Evolutionary conservation across 768 basidiomycete genomes (phyloP).

Genomic region (Tricholoma furcatifolium): DNA sequence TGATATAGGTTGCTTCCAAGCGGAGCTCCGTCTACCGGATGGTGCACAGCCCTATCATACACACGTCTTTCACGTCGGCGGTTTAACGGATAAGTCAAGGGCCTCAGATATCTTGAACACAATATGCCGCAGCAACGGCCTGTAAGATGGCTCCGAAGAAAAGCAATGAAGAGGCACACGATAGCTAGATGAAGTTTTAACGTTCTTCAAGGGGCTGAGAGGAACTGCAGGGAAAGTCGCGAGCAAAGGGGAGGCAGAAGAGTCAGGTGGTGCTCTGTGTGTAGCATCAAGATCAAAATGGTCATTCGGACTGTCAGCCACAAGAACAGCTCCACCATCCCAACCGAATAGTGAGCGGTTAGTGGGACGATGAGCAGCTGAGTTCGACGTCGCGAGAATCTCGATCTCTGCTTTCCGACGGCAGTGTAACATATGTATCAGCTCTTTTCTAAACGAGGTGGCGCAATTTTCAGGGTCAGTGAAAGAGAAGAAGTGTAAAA

Average conservation of each 20-base stretch:
- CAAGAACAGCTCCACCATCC: neutral
- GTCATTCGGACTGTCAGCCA: neutral
- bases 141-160: constrained; percentile 14
- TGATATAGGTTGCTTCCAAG: neutral
- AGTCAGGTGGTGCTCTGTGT: neutral
- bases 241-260: constrained; percentile 1
- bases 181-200: constrained; percentile 4
- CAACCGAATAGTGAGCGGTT: constrained; percentile 1
- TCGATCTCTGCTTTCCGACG: constrained; percentile 96
- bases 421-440: constrained; percentile 73
- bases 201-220: constrained; percentile 7
- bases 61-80: constrained; percentile 5
- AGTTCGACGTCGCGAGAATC: constrained; percentile 39
- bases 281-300: neutral
- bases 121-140: constrained; percentile 24
- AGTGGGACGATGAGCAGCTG: neutral
- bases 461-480: constrained; percentile 3
- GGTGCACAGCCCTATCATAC: neutral
- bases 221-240: neutral
- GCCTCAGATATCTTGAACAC: constrained; percentile 22
- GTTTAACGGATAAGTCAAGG: constrained; percentile 10
- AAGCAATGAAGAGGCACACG: neutral
- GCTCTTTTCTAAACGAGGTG: constrained; percentile 60
- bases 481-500: neutral
- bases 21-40: constrained; percentile 9